Evolutionary conservation across 768 basidiomycete species (phyloP), one percentile per base, ranked within the genome.

Genomic region (Holtermanniella nyarrowii): DNA sequence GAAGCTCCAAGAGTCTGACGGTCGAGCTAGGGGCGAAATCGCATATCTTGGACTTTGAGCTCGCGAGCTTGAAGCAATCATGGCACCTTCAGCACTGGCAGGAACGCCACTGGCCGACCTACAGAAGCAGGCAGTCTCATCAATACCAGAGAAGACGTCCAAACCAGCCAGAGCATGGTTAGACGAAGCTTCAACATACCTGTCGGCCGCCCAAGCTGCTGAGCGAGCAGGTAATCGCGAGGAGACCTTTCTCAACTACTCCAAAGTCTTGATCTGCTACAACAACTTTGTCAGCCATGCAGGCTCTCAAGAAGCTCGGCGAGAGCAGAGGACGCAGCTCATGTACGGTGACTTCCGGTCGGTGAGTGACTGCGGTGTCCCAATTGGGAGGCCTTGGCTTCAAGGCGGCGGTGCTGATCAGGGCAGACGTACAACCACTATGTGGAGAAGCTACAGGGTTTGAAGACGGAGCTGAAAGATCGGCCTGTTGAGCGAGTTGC

Each of bases 401-500:
- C 24, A 22, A 10, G 18, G 20, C 46, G 14, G 26, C 24, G 46
- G 26, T 50, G 47, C 42, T 49, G 13, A 24, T 4, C 22, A 31
- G 24, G 11, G 2, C 49, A 66, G 65, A 64, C 61, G 1, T 60
- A 55, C 26, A 62, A 67, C 16, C 52, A 46, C 5, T 62, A 77
- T 40, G 57, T 70, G 43, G 61, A 65, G 46, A 75, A 76, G 53
- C 76, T 74, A 41, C 74, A 75, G 59, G 70, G 65, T 23, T 58
- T 81, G 47, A 78, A 80, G 56, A 70, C 71, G 45, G 77, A 63
- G 59, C 61, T 82, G 52, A 72, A 69, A 54, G 74, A 76, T 58
- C 65, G 67, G 25, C 56, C 57, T 12, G 52, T 77, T 25, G 78
- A 80, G 62, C 48, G 46, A n/a, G n/a, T n/a, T 21, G 59, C 39